Percentiles rank a stretch among this genome's conserved stretches.
phyloP scores from a whole-genome alignment of 2,329 filamentous ascomycete species.

The Arthroderma uncinatum region DNA sequence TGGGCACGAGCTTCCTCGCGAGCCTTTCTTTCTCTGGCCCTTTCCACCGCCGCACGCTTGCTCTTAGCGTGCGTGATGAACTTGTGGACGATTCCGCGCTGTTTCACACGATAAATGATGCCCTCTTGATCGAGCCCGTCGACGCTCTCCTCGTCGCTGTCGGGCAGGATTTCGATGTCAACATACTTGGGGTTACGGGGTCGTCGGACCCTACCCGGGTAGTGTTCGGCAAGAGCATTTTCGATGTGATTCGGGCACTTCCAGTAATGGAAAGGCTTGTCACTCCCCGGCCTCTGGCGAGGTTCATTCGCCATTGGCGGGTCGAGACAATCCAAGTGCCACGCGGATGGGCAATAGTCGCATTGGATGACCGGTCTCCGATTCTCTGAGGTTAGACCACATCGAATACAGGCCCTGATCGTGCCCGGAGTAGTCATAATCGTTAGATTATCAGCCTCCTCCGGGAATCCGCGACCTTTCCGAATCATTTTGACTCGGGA shows the following conservation, averaged over 20 bases:
- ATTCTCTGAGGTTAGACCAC: conserved; percentile 53
- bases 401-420: conserved; percentile 64
- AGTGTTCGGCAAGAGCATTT: conserved; percentile 48
- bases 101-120: conserved; percentile 53
- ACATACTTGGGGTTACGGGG: conserved; percentile 45
- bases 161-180: conserved; percentile 54
- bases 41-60: conserved; percentile 5
- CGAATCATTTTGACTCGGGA: conserved; percentile 6
- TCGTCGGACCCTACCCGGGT: conserved; percentile 16
- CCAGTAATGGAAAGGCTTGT: conserved; percentile 59
- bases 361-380: conserved; percentile 72
- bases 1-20: background rate
- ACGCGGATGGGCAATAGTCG: conserved; percentile 68
- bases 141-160: conserved; percentile 45
- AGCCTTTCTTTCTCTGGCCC: background rate
- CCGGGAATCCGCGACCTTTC: background rate
- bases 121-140: conserved; percentile 51
- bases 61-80: conserved; percentile 56
- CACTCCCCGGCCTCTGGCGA: conserved; percentile 37
- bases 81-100: conserved; percentile 55
- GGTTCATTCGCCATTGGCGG: conserved; percentile 73
- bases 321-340: conserved; percentile 88
- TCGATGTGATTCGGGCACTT: conserved; percentile 80
- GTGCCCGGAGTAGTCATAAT: conserved; percentile 59
- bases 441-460: background rate